Percentiles rank a stretch among this genome's conserved stretches.
phyloP scores from a whole-genome alignment of 2,329 filamentous ascomycete genomes.

The Neofusicoccum laricinum region DNA sequence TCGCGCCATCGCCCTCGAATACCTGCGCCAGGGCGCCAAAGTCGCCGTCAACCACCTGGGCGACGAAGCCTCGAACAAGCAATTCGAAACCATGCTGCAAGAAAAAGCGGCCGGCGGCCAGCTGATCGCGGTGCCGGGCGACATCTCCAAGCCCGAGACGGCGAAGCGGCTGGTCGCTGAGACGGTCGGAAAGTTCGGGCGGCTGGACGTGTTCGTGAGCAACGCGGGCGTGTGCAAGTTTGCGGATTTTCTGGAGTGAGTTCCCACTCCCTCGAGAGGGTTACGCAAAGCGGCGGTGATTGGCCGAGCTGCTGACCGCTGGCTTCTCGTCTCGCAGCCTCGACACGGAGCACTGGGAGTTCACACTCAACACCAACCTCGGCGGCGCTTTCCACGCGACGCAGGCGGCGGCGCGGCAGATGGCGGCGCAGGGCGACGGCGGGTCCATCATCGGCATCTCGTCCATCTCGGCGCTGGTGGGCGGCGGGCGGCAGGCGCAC shows the following conservation, averaged over 20 bases:
- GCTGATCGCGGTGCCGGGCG: constrained; percentile 69
- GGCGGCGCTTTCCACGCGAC: constrained; percentile 84
- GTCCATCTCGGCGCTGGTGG: constrained; percentile 72
- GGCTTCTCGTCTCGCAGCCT: constrained; percentile 46
- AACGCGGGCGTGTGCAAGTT: constrained; percentile 90
- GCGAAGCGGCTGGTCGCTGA: constrained; percentile 64
- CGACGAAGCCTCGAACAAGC: constrained; percentile 45
- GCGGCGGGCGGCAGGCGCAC: constrained; percentile 75
- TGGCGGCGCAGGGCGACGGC: constrained; percentile 64
- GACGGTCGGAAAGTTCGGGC: constrained; percentile 60
- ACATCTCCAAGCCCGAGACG: constrained; percentile 73
- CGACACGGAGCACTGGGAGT: constrained; percentile 64
- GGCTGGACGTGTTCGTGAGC: constrained; percentile 69
- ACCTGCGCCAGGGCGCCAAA: constrained; percentile 71
- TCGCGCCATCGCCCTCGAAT: constrained; percentile 77
- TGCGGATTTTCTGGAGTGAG: constrained; percentile 73
- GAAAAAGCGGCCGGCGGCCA: constrained; percentile 19
- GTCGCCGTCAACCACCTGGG: constrained; percentile 80
- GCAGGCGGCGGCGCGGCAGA: constrained; percentile 80
- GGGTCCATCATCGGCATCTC: constrained; percentile 78
- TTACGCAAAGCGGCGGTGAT: no score
- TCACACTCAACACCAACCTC: constrained; percentile 76
- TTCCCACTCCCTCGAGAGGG: background rate
- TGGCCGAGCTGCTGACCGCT: no score
- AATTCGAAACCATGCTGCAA: constrained; percentile 50